These are phyloP conservation scores for Selenicereus undatus DNA, from an alignment of 148 eudicot species.

Conservation along the genomic window DNA sequence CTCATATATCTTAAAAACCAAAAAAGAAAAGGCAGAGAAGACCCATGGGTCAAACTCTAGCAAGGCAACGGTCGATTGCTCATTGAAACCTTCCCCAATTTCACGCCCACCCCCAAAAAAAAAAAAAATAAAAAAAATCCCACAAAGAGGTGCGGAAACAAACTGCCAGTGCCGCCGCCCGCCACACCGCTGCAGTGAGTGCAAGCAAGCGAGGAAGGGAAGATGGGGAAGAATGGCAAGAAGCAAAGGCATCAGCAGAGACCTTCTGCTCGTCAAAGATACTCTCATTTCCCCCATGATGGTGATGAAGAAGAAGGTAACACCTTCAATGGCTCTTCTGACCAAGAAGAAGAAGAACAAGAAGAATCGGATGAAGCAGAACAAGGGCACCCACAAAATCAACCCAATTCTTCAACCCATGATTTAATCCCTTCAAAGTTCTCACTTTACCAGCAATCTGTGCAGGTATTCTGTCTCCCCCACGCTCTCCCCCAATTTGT, in stretches of 20 bases:
- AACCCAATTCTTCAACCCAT: conserved; percentile 4
- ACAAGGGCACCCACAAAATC: conserved; percentile 9
- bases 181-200: neutral
- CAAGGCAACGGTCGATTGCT: neutral
- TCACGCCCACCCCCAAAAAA: conserved; percentile 4
- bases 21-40: too few species aligned
- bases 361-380: conserved; percentile 27
- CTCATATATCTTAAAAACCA: too few species aligned
- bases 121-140: neutral
- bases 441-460: conserved; percentile 89
- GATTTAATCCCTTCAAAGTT: conserved; percentile 62
- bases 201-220: neutral
- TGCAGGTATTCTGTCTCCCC: conserved; percentile 45
- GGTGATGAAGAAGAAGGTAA: conserved; percentile 24
- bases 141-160: neutral
- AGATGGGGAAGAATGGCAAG: conserved; percentile 84
- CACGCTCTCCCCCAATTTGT: neutral
- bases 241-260: conserved; percentile 52
- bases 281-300: conserved; percentile 36
- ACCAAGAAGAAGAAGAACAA: conserved; percentile 29
- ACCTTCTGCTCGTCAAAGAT: conserved; percentile 34
- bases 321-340: conserved; percentile 17
- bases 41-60: too few species aligned
- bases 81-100: neutral
- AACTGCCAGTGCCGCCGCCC: neutral